These are phyloP conservation scores for Gremmenia infestans DNA, from an alignment of 2,329 filamentous ascomycete genomes.

Conservation along the genomic window DNA sequence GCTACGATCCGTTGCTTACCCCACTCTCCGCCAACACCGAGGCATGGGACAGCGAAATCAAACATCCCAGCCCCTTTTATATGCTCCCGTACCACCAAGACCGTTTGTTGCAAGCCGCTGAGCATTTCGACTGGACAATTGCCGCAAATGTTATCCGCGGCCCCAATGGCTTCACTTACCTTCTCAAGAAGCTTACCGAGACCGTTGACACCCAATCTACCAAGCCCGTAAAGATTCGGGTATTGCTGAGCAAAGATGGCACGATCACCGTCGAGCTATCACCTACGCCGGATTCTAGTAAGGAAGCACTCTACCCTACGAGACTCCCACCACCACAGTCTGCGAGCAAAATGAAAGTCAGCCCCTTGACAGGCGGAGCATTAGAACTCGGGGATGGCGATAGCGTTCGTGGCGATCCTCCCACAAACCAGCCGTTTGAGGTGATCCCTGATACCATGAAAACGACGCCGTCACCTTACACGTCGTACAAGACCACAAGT, in stretches of 20 bases:
- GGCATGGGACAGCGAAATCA: conserved; percentile 40
- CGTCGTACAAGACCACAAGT: conserved; percentile 79
- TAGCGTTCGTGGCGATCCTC: conserved; percentile 23
- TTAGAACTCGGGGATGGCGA: conserved; percentile 21
- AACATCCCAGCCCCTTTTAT: conserved; percentile 60
- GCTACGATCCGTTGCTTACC: conserved; percentile 59
- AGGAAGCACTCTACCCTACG: conserved; percentile 53
- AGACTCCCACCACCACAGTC: conserved; percentile 44
- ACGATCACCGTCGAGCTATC: conserved; percentile 39
- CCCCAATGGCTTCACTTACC: conserved; percentile 38
- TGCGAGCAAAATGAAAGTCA: conserved; percentile 18
- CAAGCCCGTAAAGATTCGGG: conserved; percentile 46
- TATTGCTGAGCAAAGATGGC: conserved; percentile 49
- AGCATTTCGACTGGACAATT: conserved; percentile 49
- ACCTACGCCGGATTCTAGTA: conserved; percentile 35
- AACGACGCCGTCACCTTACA: conserved; percentile 58
- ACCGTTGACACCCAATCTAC: conserved; percentile 25
- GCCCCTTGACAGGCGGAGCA: conserved; percentile 27
- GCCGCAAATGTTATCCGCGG: conserved; percentile 44
- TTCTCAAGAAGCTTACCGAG: conserved; percentile 37
- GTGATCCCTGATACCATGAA: conserved; percentile 47
- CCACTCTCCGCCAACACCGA: conserved; percentile 24
- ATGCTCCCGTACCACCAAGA: conserved; percentile 76
- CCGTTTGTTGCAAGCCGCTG: conserved; percentile 63
- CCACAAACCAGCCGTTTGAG: conserved; percentile 34